Base-by-base conservation (phyloP, 83 land plant species). In the Diphasiastrum complanatum region DNA sequence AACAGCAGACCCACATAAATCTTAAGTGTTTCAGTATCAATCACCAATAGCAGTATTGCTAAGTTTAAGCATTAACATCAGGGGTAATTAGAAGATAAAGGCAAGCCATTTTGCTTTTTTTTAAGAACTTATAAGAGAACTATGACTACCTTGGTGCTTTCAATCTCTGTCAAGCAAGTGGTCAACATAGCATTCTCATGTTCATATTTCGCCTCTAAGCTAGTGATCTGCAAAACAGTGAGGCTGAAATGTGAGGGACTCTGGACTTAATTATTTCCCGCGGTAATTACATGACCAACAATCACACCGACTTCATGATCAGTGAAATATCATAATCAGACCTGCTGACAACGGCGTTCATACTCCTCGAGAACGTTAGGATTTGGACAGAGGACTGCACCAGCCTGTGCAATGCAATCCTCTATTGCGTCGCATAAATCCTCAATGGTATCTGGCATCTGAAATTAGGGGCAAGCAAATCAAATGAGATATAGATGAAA, bases 391-490 rank as follows among this genome's bases (percentile, higher is more conserved):
- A 89, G 73, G 37, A 89, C 86, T 66, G 99, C 83, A 65, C 83
- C 83, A 26, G 96, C 99, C 68, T 89, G 78, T 36, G 85, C 79
- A 12, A 76, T 63, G 55, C 49, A 68, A 55, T 86, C 96, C 50
- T 83, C 75, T 51, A 95, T 95, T 33, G 99, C 96, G 73, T 85
- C 91, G 62, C 89, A 83, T 60, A 95, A 50, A 25, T 86, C 97
- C 56, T 83, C 96, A 63, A 95, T 56, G 5, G 97, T 89, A 60
- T 77, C 76, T 46, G 99, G 96, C 99, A 95, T 95, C 99, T 93
- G 64, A 30, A 70, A 61, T n/a, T 23, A 16, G 22, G 53, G n/a
- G n/a, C n/a, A n/a, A n/a, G n/a, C n/a, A n/a, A n/a, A 40, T 8
- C 43, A 16, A 16, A 40, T 40, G 12, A 40, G 12, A 40, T 40